phyloP scores from a whole-genome alignment of 352 stramenopile species.

The Pythium sukuiense region DNA sequence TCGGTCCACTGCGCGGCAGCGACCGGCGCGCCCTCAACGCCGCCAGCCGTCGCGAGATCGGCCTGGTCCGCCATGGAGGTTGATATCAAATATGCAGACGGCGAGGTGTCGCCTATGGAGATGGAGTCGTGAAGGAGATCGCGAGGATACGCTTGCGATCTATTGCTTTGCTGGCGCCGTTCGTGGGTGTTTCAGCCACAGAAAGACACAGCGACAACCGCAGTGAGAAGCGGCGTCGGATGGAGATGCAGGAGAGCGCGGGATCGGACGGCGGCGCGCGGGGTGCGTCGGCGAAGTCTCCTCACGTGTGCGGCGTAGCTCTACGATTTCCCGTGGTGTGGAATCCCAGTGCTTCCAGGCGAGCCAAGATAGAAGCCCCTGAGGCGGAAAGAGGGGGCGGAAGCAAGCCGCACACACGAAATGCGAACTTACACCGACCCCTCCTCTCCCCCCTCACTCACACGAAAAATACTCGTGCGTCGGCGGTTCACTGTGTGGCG shows the following conservation, averaged over 20 bases:
- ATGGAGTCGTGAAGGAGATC: conserved; percentile 3
- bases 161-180: neutral
- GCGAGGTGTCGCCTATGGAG: conserved; percentile 3
- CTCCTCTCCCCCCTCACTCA: conserved; percentile 8
- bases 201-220: conserved; percentile 5
- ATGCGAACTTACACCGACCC: conserved; percentile 16
- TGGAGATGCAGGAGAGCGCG: neutral
- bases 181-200: neutral
- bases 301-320: neutral
- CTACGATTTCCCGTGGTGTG: conserved; percentile 6
- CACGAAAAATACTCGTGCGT: conserved; percentile 18
- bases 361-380: neutral
- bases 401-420: conserved; percentile 5
- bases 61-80: conserved; percentile 69
- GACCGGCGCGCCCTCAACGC: conserved; percentile 35
- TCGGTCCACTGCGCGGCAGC: conserved; percentile 80
- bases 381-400: neutral
- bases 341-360: conserved; percentile 3
- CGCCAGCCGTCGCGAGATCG: conserved; percentile 43
- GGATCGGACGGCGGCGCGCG: neutral
- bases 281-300: neutral
- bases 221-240: neutral
- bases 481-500: neutral
- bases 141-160: conserved; percentile 18
- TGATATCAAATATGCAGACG: conserved; percentile 31